Evolutionary conservation across 306 rosid species (phyloP).

Genomic region (Albizia julibrissin): DNA sequence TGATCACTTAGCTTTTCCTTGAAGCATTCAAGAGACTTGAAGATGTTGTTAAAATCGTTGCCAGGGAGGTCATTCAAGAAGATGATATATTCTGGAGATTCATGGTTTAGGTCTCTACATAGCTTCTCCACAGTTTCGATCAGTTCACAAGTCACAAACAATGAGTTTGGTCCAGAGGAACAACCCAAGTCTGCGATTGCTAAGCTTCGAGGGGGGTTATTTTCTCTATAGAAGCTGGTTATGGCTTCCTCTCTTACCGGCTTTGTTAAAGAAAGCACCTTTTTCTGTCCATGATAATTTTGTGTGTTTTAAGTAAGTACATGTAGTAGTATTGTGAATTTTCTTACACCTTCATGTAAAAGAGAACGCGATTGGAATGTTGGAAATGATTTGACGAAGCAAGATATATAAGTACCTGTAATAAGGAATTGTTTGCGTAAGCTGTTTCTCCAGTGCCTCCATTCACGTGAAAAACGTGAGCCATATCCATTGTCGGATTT

Average conservation of each 20-base stretch:
- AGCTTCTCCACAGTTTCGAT: neutral
- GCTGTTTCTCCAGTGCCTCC: neutral
- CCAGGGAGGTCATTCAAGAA: neutral
- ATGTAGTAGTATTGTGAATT: no score
- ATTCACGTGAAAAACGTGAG: neutral
- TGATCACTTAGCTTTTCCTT: neutral
- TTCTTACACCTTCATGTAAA: no score
- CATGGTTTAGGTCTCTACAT: neutral
- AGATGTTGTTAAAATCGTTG: neutral
- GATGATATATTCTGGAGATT: neutral
- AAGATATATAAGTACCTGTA: neutral
- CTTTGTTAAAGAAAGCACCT: neutral
- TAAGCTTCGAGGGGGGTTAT: neutral
- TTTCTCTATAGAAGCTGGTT: neutral
- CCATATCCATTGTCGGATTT: neutral
- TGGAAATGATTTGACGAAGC: neutral
- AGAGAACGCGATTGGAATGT: no score
- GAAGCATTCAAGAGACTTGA: neutral
- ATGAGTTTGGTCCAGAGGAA: neutral
- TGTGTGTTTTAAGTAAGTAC: neutral
- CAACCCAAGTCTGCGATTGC: neutral
- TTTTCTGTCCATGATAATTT: neutral
- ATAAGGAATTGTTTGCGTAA: neutral
- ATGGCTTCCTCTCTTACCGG: neutral
- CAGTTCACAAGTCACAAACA: neutral